These are phyloP conservation scores for Rhododendron ferrugineum DNA, from an alignment of 148 eudicot genomes.

Conservation along the genomic window DNA sequence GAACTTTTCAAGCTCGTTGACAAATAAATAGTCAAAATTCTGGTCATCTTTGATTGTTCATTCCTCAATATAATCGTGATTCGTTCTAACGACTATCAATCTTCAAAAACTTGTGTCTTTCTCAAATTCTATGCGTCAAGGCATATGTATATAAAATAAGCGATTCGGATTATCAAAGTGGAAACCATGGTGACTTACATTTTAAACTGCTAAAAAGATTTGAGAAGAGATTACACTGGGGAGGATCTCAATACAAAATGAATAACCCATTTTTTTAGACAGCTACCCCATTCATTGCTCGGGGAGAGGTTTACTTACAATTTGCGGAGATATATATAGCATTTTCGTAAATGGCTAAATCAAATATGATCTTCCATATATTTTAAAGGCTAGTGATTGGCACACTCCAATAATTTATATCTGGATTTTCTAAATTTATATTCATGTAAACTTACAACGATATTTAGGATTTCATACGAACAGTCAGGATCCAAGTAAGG, in stretches of 20 bases:
- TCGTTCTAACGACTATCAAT: not conserved
- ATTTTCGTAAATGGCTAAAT: too few species aligned
- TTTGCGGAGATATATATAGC: too few species aligned
- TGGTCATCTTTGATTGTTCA: not conserved
- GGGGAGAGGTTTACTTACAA: too few species aligned
- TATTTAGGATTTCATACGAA: too few species aligned
- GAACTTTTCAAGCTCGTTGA: not conserved
- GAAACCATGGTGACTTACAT: not conserved
- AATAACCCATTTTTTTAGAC: too few species aligned
- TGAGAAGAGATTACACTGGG: too few species aligned
- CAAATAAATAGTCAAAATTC: not conserved
- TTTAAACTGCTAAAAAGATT: not conserved
- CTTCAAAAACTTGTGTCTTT: not conserved
- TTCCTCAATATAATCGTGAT: not conserved
- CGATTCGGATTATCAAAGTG: not conserved
- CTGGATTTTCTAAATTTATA: too few species aligned
- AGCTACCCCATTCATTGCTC: too few species aligned
- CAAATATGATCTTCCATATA: not conserved
- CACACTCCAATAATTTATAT: not conserved
- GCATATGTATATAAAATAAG: not conserved
- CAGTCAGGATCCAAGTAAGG: too few species aligned
- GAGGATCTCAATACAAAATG: not conserved
- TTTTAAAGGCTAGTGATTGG: not conserved
- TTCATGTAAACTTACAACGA: too few species aligned
- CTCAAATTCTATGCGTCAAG: not conserved